A percentile compares a stretch with the other conserved stretches of the same genome.
Conservation (phyloP, 2,329 filamentous ascomycete species). For the Alternaria sp. region DNA sequence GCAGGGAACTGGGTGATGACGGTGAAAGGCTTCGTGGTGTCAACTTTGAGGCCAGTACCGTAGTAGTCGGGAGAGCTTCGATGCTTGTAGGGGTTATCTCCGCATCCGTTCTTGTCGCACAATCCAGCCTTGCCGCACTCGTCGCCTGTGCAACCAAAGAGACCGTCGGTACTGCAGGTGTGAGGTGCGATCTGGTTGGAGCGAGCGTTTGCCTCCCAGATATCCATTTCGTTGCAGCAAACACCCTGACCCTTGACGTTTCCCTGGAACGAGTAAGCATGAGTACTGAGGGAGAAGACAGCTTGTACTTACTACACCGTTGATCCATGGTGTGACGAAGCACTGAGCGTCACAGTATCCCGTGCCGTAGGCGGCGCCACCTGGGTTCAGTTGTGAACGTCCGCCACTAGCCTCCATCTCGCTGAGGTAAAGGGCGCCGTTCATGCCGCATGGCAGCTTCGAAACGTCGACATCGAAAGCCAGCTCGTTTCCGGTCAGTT, state of each 20-base stretch:
- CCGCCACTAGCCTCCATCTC: constrained; percentile 49
- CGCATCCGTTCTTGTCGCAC: constrained; percentile 47
- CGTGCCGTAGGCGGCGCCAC: constrained; percentile 66
- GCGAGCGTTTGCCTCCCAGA: constrained; percentile 61
- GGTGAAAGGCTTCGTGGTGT: constrained; percentile 66
- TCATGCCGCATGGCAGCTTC: constrained; percentile 52
- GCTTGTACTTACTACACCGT: constrained; percentile 42
- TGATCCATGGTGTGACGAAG: constrained; percentile 46
- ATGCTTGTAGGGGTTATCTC: constrained; percentile 42
- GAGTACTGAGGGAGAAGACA: constrained; percentile 22
- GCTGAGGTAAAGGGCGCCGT: constrained; percentile 49
- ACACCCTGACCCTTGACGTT: constrained; percentile 54
- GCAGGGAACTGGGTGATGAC: constrained; percentile 72
- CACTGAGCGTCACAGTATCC: constrained; percentile 63
- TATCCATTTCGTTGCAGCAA: constrained; percentile 64
- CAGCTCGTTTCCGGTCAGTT: constrained; percentile 71
- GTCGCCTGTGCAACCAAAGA: constrained; percentile 53
- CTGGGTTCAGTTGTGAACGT: constrained; percentile 47
- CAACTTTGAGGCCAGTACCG: constrained; percentile 53
- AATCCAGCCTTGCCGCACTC: constrained; percentile 46
- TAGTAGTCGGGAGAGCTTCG: constrained; percentile 36
- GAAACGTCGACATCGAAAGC: constrained; percentile 72
- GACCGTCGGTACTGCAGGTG: constrained; percentile 54
- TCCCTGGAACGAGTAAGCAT: constrained; percentile 47
- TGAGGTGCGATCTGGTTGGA: constrained; percentile 58